Conservation (phyloP, 2,329 filamentous ascomycete species). For the Davidsoniella neocaledoniae region DNA sequence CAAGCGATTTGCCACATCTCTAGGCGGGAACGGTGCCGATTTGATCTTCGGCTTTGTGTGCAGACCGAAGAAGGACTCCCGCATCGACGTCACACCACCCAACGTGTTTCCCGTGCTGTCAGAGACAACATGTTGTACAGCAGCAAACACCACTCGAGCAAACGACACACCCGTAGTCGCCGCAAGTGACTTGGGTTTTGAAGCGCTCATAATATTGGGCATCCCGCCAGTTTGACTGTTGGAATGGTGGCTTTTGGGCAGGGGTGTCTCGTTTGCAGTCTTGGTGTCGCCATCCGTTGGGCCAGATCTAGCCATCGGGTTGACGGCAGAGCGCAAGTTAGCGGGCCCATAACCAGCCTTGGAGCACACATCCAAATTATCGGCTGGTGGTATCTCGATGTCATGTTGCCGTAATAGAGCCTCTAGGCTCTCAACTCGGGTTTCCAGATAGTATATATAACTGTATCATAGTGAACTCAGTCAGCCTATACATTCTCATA, state of each 20-base stretch:
- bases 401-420: conserved; percentile 50
- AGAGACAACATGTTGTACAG: conserved; percentile 58
- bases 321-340: conserved; percentile 7
- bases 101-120: conserved; percentile 21
- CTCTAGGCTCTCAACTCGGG: conserved; percentile 70
- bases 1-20: conserved; percentile 53
- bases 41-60: conserved; percentile 80
- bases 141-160: conserved; percentile 82
- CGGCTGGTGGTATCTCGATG: conserved; percentile 55
- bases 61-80: conserved; percentile 93
- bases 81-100: conserved; percentile 50
- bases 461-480: conserved; percentile 23
- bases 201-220: conserved; percentile 60
- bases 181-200: conserved; percentile 66
- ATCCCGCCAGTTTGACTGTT: conserved; percentile 28
- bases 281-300: background rate
- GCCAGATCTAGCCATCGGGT: background rate
- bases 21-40: conserved; percentile 68
- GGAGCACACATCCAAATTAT: conserved; percentile 48
- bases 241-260: background rate
- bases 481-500: conserved; percentile 1
- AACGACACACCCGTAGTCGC: conserved; percentile 87
- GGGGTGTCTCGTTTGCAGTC: background rate
- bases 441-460: conserved; percentile 92
- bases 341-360: conserved; percentile 25